Evolutionary conservation across 345 rosid genomes (phyloP), one percentile per base, ranked within the genome.

Genomic region (Triadica sebifera): DNA sequence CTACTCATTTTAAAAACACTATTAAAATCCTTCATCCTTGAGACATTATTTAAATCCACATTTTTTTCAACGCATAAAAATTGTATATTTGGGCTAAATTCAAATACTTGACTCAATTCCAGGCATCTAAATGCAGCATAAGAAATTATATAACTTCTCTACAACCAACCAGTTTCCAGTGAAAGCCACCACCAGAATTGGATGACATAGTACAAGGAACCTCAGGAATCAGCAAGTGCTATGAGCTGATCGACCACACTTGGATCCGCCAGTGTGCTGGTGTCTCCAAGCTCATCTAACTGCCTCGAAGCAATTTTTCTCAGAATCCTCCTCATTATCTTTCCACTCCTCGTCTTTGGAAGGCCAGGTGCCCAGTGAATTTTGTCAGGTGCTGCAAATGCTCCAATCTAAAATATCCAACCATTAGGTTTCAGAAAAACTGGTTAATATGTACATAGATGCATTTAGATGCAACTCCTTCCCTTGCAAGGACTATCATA

Each of bases 291-390:
- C 80, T 95, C 97, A 71, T 91, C 94, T 53, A 89, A 74, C 77
- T 93, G 97, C 88, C 81, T 83, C 0, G 99, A 80, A 50, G 99
- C 99, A 62, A 94, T 92, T 87, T 94, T 94, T 85, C 97, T 83
- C 74, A 93, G 82, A 80, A 94, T 89, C 81, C 99, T 89, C 72
- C 99, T 82, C 99, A 94, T 94, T 79, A 94, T 94, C 89, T 94
- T 94, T 63, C 99, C 99, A 71, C 99, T 95, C 82, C 97, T 90
- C 2, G 99, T 95, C 82, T 95, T 95, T 20, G 99, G 99, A 74
- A 95, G 88, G 22, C 91, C 89, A 0, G 98, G 97, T 4, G 99
- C 98, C 99, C 98, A 95, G 45, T 95, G 99, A 65, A 95, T 86
- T 81, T 75, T 89, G 80, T 93, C 99, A 1, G 99, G 98, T 34